Conservation (phyloP, 257 asterid genomes). For the Solanum sejunctum region DNA sequence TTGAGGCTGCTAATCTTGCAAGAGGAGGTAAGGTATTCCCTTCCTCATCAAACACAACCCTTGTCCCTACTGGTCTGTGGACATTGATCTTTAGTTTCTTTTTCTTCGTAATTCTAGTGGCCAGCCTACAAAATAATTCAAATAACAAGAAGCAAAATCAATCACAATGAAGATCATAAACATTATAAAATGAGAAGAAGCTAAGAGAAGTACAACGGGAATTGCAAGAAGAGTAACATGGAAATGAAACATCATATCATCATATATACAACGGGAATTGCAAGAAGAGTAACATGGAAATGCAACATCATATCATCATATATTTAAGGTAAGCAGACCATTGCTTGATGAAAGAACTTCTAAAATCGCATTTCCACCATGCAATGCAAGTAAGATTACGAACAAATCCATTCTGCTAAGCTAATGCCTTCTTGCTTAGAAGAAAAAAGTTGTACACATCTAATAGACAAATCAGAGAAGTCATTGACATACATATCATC, state of each 20-base stretch:
- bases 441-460: background rate
- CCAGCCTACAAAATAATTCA: slow-evolving; percentile 32
- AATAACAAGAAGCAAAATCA: background rate
- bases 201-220: background rate
- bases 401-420: background rate
- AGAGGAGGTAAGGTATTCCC: slow-evolving; percentile 82
- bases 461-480: background rate
- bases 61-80: slow-evolving; percentile 80
- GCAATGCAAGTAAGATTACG: background rate
- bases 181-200: background rate
- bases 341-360: background rate
- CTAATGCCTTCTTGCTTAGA: background rate
- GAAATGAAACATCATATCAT: background rate
- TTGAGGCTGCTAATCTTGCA: slow-evolving; percentile 51
- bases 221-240: background rate
- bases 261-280: background rate
- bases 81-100: slow-evolving; percentile 88
- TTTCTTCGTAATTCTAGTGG: slow-evolving; percentile 60
- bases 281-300: background rate
- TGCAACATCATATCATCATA: background rate
- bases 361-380: background rate
- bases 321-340: background rate
- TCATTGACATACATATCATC: slow-evolving; percentile 31
- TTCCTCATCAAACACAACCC: slow-evolving; percentile 96
- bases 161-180: background rate